phyloP scores from a whole-genome alignment of 164 flowering plant species.

The Vitis rotundifolia region DNA sequence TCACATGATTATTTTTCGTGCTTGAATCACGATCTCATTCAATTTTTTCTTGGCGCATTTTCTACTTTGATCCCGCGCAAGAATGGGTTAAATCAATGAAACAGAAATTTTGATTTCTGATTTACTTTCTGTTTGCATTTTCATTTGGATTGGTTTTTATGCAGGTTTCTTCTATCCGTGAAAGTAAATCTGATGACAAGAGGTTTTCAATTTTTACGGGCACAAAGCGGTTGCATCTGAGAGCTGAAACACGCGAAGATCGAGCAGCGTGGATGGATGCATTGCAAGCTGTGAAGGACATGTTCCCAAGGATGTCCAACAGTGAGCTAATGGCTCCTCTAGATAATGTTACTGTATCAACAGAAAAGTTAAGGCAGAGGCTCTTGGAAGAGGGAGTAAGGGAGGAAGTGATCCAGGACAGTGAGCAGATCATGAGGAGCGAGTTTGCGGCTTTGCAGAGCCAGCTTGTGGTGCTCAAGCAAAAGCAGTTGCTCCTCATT shows the following conservation, averaged over 20 bases:
- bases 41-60: neutral
- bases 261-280: conserved; percentile 84
- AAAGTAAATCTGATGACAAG: conserved; percentile 66
- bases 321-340: conserved; percentile 78
- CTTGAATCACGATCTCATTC: neutral
- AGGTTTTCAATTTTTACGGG: conserved; percentile 65
- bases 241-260: conserved; percentile 84
- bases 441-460: conserved; percentile 51
- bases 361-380: conserved; percentile 77
- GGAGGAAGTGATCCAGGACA: conserved; percentile 67
- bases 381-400: conserved; percentile 75
- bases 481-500: conserved; percentile 73
- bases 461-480: conserved; percentile 76
- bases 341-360: conserved; percentile 53
- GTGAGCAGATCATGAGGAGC: conserved; percentile 52
- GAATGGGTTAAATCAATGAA: no score
- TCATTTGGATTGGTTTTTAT: neutral
- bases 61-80: no score
- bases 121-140: neutral
- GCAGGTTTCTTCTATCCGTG: conserved; percentile 49
- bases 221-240: conserved; percentile 83
- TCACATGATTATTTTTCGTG: neutral
- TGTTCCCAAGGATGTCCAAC: conserved; percentile 91
- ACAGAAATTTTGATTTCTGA: neutral
- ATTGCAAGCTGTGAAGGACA: conserved; percentile 85